Evolutionary conservation across 441 rosid species (phyloP), one percentile per base, ranked within the genome.

Genomic region (Adansonia madagascariensis): DNA sequence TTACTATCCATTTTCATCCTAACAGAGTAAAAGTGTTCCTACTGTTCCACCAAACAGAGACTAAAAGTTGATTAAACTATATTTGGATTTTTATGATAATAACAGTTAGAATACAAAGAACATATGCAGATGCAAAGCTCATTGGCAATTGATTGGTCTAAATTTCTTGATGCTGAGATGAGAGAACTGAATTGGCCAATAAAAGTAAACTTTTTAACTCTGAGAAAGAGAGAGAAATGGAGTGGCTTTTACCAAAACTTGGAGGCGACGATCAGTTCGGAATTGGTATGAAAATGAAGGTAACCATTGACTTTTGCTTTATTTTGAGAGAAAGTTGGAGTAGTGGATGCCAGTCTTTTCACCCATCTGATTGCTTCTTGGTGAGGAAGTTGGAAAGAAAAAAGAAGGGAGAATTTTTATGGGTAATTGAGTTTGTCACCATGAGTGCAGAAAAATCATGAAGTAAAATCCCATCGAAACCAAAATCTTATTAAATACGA

Each of bases 101-200:
- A 11, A 62, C 44, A 12, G 17, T 14, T 8, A 31, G 22, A 69
- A 52, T 31, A n/a, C 46, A 71, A 52, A 52, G 61, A 31, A 52
- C 74, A 52, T 71, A n/a, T 71, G 61, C 61, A 70, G 74, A 70
- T 52, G 74, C 74, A 70, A 70, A 27, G 74, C 62, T 71, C 47
- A 17, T 52, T 27, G 46, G 15, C 47, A 71, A 4, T 53, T 71
- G 62, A 71, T 31, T 71, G 75, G 62, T 53, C 62, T 31, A 39
- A n/a, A n/a, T 31, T 31, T 4, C 15, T 31, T 71, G 74, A 52
- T 52, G 24, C 31, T 27, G 46, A 31, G 35, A 31, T 31, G 35
- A 31, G 35, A 31, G 35, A 31, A 31, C 35, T 31, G 35, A 31
- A 31, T 31, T 31, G 35, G 35, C 35, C 35, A 31, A 31, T 31